These are phyloP conservation scores for Diplodia intermedia DNA, from an alignment of 2,329 filamentous ascomycete genomes.

Conservation along the genomic window DNA sequence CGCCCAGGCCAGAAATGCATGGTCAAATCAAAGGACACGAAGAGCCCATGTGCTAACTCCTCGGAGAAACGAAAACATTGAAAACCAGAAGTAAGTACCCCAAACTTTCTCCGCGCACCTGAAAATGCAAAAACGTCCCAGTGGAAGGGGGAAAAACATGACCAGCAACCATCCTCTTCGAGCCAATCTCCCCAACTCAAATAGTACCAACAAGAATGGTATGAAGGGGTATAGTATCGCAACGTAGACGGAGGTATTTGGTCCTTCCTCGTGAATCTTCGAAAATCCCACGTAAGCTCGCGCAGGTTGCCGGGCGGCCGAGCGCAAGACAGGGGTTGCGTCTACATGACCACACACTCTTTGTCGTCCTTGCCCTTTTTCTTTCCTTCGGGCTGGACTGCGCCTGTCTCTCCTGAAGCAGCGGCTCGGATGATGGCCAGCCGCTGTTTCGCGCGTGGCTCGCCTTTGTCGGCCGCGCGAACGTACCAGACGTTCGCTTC, in stretches of 20 bases:
- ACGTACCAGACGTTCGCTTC: conserved; percentile 99
- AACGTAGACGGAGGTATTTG: not conserved
- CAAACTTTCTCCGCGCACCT: conserved; percentile 11
- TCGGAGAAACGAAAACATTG: not conserved
- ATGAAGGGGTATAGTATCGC: conserved; percentile 11
- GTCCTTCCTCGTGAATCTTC: conserved; percentile 9
- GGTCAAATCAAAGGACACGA: not conserved
- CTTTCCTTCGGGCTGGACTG: conserved; percentile 40
- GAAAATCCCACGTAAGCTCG: not conserved
- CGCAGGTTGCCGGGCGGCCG: not conserved
- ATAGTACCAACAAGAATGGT: conserved; percentile 26
- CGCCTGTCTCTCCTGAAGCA: conserved; percentile 61
- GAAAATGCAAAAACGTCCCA: conserved; percentile 16
- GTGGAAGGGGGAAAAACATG: not conserved
- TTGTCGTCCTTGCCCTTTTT: conserved; percentile 44
- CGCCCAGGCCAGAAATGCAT: conserved; percentile 17
- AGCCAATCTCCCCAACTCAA: conserved; percentile 1
- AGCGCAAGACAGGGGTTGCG: conserved; percentile 3
- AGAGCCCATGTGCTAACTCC: not conserved
- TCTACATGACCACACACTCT: conserved; percentile 49
- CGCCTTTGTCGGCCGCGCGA: conserved; percentile 88
- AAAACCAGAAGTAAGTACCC: not conserved
- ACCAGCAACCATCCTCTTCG: not conserved
- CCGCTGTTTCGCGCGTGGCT: conserved; percentile 86
- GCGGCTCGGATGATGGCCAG: conserved; percentile 86